Evolutionary conservation across 768 basidiomycete species (phyloP).

Genomic region (Chalciporus sphaerocephalus): DNA sequence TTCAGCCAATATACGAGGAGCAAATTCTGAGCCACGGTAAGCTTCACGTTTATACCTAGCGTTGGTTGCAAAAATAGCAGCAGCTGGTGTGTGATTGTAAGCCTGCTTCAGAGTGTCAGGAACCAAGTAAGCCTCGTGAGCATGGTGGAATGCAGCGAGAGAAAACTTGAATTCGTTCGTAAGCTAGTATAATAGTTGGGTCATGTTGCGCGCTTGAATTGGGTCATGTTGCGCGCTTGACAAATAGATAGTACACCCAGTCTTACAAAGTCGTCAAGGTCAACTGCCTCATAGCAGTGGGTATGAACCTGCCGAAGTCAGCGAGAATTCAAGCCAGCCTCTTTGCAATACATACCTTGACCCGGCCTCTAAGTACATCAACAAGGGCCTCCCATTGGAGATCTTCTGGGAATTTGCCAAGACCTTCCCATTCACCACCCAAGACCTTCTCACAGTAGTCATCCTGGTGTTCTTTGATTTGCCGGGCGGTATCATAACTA

Average conservation of each 20-base stretch:
- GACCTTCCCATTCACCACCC: slow-evolving; percentile 35
- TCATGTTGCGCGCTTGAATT: neutral
- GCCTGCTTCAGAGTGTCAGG: slow-evolving; percentile 75
- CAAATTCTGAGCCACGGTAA: slow-evolving; percentile 62
- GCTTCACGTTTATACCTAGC: slow-evolving; percentile 63
- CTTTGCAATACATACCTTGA: slow-evolving; percentile 46
- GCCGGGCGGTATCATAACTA: slow-evolving; percentile 50
- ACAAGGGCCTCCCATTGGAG: slow-evolving; percentile 73
- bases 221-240: neutral
- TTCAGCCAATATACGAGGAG: slow-evolving; percentile 55
- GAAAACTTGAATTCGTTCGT: slow-evolving; percentile 89
- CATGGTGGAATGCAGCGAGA: slow-evolving; percentile 80
- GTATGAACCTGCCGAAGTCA: slow-evolving; percentile 25
- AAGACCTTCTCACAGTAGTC: slow-evolving; percentile 45
- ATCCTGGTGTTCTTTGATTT: slow-evolving; percentile 54
- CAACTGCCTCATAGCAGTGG: slow-evolving; percentile 55
- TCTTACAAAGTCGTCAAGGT: slow-evolving; percentile 64
- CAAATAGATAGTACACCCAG: slow-evolving; percentile 36
- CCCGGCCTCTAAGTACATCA: slow-evolving; percentile 80
- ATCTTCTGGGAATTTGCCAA: slow-evolving; percentile 63
- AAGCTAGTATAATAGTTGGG: slow-evolving; percentile 43
- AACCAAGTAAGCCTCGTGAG: slow-evolving; percentile 87
- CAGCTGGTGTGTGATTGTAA: slow-evolving; percentile 59
- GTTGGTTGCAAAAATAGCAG: slow-evolving; percentile 79
- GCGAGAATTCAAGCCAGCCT: neutral